Conservation (phyloP, 306 rosid species). For the Rosa chinensis region DNA sequence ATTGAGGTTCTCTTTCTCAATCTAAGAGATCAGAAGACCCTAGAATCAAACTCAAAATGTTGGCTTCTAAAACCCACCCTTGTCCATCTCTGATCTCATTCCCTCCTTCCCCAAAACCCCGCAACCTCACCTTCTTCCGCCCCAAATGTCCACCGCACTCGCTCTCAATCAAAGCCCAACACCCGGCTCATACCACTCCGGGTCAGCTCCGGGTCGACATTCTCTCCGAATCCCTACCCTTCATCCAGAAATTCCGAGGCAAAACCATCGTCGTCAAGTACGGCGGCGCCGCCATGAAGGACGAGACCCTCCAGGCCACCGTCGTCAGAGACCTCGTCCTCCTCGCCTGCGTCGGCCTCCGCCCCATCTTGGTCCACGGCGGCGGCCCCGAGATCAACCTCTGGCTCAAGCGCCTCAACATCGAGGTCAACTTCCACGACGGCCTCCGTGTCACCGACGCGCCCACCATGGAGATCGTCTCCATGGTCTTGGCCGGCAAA, state of each 20-base stretch:
- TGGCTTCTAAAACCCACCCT: slow-evolving; percentile 45
- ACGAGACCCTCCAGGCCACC: slow-evolving; percentile 70
- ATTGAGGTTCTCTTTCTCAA: too few relatives aligned
- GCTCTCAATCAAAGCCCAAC: slow-evolving; percentile 29
- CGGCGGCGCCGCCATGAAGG: slow-evolving; percentile 97
- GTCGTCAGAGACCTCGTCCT: slow-evolving; percentile 94
- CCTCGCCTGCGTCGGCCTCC: slow-evolving; percentile 84
- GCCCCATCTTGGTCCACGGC: slow-evolving; percentile 84
- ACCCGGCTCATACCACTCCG: slow-evolving; percentile 26
- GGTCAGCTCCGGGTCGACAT: slow-evolving; percentile 89
- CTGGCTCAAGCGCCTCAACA: slow-evolving; percentile 84
- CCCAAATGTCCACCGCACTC: slow-evolving; percentile 13
- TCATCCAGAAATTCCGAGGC: slow-evolving; percentile 91
- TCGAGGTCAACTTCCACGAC: slow-evolving; percentile 71
- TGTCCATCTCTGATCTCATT: slow-evolving; percentile 23
- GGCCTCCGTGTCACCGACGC: slow-evolving; percentile 93
- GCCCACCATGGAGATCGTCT: slow-evolving; percentile 87
- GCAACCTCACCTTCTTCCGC: not conserved
- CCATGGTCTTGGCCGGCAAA: slow-evolving; percentile 91
- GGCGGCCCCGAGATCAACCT: slow-evolving; percentile 95
- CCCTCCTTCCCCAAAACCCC: slow-evolving; percentile 4
- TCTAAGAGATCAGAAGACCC: too few relatives aligned
- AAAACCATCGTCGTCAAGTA: slow-evolving; percentile 91
- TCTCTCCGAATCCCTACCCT: slow-evolving; percentile 89
- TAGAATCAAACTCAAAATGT: slow-evolving; percentile 29